Evolutionary conservation across 1,284 basidiomycete genomes (phyloP), one percentile per base, ranked within the genome.

Genomic region (Microstroma glucosiphilum): DNA sequence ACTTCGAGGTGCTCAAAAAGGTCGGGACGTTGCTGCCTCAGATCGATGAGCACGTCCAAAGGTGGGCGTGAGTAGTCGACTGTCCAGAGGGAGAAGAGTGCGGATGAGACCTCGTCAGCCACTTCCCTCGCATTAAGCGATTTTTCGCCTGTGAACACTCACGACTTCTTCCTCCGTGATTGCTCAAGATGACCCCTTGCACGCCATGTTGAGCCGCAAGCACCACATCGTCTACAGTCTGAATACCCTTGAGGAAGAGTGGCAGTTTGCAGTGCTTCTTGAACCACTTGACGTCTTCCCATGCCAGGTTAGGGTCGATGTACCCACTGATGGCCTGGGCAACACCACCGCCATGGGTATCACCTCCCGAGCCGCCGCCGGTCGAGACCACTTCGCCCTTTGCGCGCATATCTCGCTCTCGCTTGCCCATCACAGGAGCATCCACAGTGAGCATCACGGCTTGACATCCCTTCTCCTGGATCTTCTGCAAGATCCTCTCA

Each of bases 381-480:
- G 75, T 79, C 41, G 80, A 79, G 43, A 77, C 75, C 23, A 74
- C 70, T 30, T 80, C 77, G 15, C 78, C 78, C 63, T 82, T 81
- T 7, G 73, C 65, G 7, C 83, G 73, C 72, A 83, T 78, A 71
- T 96, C 92, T 54, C 86, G 81, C 80, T 96, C 92, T 46, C 92
- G 84, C 75, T 92, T 92, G 13, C 91, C 89, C 7, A 89, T 85
- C 8, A 90, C 86, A 4, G 90, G 84, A 7, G 91, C 51, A 81
- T 96, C 92, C 2, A 93, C 92, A 0, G 92, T 96, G 53, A 96
- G 81, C 80, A 91, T 90, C 60, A 96, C 89, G 0, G 90, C 91
- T 63, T 80, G 77, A 79, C 88, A 90, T 0, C 89, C 89, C 11
- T 88, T 80, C 19, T 78, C 73, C 68, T 89, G 87, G 23, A 91